phyloP scores from a whole-genome alignment of 495 filamentous ascomycete species.

The Friedmanniomyces simplex region DNA sequence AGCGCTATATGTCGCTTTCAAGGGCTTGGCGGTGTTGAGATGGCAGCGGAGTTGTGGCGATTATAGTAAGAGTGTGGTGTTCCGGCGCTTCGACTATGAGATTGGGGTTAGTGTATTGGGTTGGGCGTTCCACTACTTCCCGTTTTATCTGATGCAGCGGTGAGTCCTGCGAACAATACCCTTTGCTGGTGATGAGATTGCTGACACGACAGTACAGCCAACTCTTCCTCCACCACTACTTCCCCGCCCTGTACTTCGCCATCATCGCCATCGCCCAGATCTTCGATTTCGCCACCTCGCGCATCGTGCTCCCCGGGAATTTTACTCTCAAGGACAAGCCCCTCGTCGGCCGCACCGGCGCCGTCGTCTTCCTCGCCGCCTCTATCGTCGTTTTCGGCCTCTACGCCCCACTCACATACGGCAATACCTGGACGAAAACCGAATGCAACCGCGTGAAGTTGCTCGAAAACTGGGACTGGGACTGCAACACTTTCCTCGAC shows the following conservation, averaged over 20 bases:
- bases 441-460: slow-evolving; percentile 82
- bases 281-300: slow-evolving; percentile 69
- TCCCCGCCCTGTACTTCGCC: slow-evolving; percentile 91
- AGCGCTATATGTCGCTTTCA: slow-evolving; percentile 67
- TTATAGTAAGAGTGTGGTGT: slow-evolving; percentile 58
- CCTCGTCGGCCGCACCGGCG: slow-evolving; percentile 58
- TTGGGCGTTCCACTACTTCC: slow-evolving; percentile 95
- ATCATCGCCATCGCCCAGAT: slow-evolving; percentile 80
- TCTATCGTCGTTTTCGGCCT: slow-evolving; percentile 69
- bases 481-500: slow-evolving; percentile 85
- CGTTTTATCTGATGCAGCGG: slow-evolving; percentile 94
- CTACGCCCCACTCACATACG: slow-evolving; percentile 82
- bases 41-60: slow-evolving; percentile 91
- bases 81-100: slow-evolving; percentile 97
- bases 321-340: slow-evolving; percentile 51
- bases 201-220: slow-evolving; percentile 35
- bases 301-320: slow-evolving; percentile 51
- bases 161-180: background rate
- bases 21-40: slow-evolving; percentile 74
- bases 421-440: slow-evolving; percentile 82
- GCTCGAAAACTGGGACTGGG: slow-evolving; percentile 86
- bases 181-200: background rate
- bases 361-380: slow-evolving; percentile 58
- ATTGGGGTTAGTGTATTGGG: slow-evolving; percentile 81
- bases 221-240: slow-evolving; percentile 94